Conservation (phyloP, 2,329 filamentous ascomycete species). For the Aspergillus quadricinctus region DNA sequence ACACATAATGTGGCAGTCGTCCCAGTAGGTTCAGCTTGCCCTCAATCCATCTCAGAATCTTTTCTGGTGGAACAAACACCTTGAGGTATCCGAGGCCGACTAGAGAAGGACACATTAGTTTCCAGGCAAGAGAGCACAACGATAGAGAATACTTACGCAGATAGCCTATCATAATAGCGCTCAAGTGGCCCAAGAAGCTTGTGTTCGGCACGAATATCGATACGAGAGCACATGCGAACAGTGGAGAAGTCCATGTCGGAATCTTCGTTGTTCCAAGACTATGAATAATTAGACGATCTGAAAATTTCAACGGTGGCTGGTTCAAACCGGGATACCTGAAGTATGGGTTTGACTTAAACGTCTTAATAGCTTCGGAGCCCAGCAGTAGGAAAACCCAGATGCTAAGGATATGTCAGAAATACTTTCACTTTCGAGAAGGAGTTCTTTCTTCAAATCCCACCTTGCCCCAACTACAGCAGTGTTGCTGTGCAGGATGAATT, state of each 20-base stretch:
- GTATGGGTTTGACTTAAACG: constrained; percentile 74
- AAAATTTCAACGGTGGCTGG: too few relatives aligned
- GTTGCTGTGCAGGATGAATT: constrained; percentile 65
- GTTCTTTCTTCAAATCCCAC: constrained; percentile 43
- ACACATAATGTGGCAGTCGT: constrained; percentile 84
- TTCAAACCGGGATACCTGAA: constrained; percentile 49
- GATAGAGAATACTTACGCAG: constrained; percentile 57
- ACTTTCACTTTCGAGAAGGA: not conserved
- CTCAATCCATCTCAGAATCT: constrained; percentile 82
- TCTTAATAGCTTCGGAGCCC: constrained; percentile 79
- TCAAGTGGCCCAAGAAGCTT: constrained; percentile 81
- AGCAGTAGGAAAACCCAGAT: constrained; percentile 91
- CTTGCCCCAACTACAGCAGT: constrained; percentile 76
- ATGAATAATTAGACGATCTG: constrained; percentile 2
- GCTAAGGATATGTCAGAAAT: constrained; percentile 44
- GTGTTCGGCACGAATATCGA: constrained; percentile 74
- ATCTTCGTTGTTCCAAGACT: constrained; percentile 63
- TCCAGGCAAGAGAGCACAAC: not conserved
- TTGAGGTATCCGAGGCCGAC: constrained; percentile 85
- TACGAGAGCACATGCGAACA: constrained; percentile 71
- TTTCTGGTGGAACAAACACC: constrained; percentile 84
- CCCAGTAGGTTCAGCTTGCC: constrained; percentile 79
- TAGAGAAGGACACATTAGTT: constrained; percentile 31
- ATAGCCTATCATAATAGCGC: constrained; percentile 80
- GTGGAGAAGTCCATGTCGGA: constrained; percentile 85